Base-by-base conservation (phyloP, 139 green algal species). In the Coelastrella sp. region DNA sequence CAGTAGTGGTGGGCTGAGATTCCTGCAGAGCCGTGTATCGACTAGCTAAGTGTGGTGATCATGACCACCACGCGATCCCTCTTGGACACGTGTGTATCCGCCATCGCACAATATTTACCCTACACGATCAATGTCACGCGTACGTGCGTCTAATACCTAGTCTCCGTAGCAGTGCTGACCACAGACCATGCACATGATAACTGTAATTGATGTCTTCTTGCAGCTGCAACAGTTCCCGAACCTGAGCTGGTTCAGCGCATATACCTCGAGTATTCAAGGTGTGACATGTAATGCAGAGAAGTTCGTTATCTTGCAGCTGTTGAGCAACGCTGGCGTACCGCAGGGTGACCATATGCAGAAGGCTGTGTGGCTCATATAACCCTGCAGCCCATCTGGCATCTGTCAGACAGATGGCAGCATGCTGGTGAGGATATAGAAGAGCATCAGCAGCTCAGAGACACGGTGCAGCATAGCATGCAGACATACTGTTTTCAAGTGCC, bases 191-290 rank as follows among this genome's bases (percentile, higher is more conserved):
- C 35, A 49, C 35, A 49, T 49, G 35, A 49, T 49, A 1, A 49
- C 35, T 49, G 35, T 49, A 3, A 49, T 49, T 49, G 35, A 10
- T 76, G 68, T 76, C 17, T 24, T 76, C 15, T 19, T 66, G 83
- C 65, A 79, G 83, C 65, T 73, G 65, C 25, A 5, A 24, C 19
- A 9, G n/a, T 91, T 6, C 79, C 85, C 20, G 58, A 85, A 14
- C 78, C 84, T 17, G 83, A 92, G 84, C 68, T 92, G 57, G 56
- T 88, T 22, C 19, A 90, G 7, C 80, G 59, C 7, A 68, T 92
- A 19, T 88, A 81, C 19, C n/a, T 20, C 7, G 15, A 75, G 7
- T 92, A 88, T 81, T 59, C 27, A 35, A 61, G 78, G 78, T 61
- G 12, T 72, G 63, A 72, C 63, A 17, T 72, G 12, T 14, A 72